Percentiles rank a stretch among this genome's conserved stretches.
These are phyloP conservation scores for Solanum pinnatisectum DNA, from an alignment of 257 asterid genomes.

Conservation along the genomic window DNA sequence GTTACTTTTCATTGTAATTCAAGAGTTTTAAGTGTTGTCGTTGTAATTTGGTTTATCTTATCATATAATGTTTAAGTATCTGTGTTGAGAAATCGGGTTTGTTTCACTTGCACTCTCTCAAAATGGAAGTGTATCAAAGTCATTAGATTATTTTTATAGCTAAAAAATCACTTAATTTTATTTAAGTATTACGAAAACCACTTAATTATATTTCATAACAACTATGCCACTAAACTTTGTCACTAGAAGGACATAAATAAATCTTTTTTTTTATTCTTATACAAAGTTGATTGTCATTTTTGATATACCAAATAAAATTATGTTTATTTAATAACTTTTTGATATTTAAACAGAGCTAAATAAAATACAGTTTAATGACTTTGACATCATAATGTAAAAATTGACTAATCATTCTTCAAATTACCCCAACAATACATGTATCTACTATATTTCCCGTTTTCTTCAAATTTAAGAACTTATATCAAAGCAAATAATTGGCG, in stretches of 20 bases:
- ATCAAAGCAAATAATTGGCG: background rate
- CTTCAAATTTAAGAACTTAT: too few species aligned
- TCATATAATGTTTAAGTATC: too few species aligned
- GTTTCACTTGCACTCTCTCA: background rate
- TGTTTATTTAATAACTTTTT: background rate
- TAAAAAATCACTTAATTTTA: background rate
- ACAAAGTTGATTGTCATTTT: background rate
- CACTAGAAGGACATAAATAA: background rate
- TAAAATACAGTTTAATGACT: background rate
- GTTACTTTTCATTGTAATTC: too few species aligned
- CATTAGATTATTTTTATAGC: background rate
- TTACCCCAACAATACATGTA: background rate
- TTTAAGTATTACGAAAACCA: background rate
- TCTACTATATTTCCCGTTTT: background rate
- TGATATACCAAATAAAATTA: background rate
- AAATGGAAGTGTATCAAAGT: background rate
- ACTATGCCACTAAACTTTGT: background rate
- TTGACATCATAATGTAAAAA: background rate
- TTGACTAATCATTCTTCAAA: too few species aligned
- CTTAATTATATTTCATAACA: background rate
- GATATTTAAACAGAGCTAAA: background rate
- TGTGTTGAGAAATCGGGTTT: too few species aligned
- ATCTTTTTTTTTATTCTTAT: background rate
- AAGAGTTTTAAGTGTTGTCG: too few species aligned
- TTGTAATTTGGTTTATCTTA: too few species aligned